Evolutionary conservation across 306 rosid species (phyloP), one percentile per base, ranked within the genome.

Genomic region (Dryas octopetala): DNA sequence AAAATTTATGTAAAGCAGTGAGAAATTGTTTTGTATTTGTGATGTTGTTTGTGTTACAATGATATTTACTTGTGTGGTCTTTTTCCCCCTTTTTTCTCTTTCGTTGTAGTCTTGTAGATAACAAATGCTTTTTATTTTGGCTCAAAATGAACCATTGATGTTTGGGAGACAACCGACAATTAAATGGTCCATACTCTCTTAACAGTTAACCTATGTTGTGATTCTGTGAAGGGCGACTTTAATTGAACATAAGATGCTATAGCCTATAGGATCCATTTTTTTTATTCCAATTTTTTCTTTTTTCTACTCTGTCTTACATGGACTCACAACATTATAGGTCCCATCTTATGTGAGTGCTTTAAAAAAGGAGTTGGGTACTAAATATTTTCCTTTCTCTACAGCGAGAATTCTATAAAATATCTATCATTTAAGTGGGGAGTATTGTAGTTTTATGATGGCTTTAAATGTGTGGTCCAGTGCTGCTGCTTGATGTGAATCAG

Each of bases 401-500:
- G 15, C n/a, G 9, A 9, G 32, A 12, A 32, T 11, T 5, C 38
- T 38, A 1, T 9, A 17, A 52, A 32, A 1, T 10, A 52, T 74
- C 52, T 51, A 4, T 46, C 49, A 2, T 11, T 15, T 15, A 50
- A 46, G 63, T 49, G 69, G 68, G 81, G 32, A 68, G 58, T 48
- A 45, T 43, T 9, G 40, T 66, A 6, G 57, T 54, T 13, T 60
- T 0, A 62, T 67, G 49, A 61, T 50, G 66, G 76, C 79, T 23
- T 73, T 38, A 40, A 66, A 59, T 6, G 23, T 6, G 23, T 67
- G 75, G 58, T 4, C 63, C 68, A 61, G 66, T 19, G 70, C 43
- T 23, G 59, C 38, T 67, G 78, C 58, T 44, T 58, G 66, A 71
- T 58, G 66, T 14, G 23, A 58, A 49, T 62, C 75, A 49, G 5